phyloP scores from a whole-genome alignment of 2,329 filamentous ascomycete genomes.

The Aureobasidium sp. region DNA sequence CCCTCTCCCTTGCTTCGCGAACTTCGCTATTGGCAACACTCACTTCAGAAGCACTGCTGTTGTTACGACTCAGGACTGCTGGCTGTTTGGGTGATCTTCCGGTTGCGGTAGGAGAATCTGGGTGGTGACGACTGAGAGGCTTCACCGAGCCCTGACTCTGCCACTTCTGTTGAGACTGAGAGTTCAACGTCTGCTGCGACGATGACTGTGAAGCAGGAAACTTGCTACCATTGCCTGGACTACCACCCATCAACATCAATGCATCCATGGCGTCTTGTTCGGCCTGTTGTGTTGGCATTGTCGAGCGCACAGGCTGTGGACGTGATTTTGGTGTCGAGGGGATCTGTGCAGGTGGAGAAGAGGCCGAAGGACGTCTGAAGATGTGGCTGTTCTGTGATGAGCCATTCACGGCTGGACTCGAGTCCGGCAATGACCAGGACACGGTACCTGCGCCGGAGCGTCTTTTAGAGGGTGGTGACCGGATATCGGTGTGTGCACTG shows the following conservation, averaged over 20 bases:
- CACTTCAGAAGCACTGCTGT: conserved; percentile 4
- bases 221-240: not conserved
- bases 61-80: not conserved
- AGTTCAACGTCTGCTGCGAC: not conserved
- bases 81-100: not conserved
- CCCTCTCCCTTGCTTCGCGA: conserved; percentile 3
- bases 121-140: not conserved
- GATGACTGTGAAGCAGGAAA: conserved; percentile 4
- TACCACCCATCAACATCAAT: conserved; percentile 63
- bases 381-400: conserved; percentile 15
- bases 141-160: not conserved
- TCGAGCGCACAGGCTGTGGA: conserved; percentile 53
- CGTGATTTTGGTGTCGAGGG: conserved; percentile 23
- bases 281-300: conserved; percentile 56
- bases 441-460: conserved; percentile 22
- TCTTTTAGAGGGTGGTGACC: conserved; percentile 25
- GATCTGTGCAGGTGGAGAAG: conserved; percentile 17
- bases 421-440: not conserved
- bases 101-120: not conserved
- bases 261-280: conserved; percentile 78
- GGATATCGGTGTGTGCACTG: not conserved
- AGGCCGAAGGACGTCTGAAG: conserved; percentile 9
- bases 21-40: conserved; percentile 1
- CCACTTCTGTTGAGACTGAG: not conserved
- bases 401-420: conserved; percentile 16